Evolutionary conservation across 2,329 filamentous ascomycete genomes (phyloP).

Genomic region (Clonostachys sp.): DNA sequence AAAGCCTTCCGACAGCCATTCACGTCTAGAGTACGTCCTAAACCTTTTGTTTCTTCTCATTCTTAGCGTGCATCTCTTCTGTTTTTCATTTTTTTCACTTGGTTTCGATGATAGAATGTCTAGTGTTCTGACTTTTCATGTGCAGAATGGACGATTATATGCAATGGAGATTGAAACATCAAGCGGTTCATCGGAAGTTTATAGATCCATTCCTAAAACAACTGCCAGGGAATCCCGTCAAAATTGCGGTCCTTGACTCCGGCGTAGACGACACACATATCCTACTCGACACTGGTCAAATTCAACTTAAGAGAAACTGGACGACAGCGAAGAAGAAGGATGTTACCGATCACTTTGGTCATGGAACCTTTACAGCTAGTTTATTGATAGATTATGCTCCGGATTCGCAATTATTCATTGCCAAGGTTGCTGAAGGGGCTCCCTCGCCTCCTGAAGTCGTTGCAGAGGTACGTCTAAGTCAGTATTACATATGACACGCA

Average conservation of each 20-base stretch:
- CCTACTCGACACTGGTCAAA: background rate
- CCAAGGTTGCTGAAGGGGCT: slow-evolving; percentile 3
- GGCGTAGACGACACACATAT: slow-evolving; percentile 4
- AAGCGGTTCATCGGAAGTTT: slow-evolving; percentile 1
- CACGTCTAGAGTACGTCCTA: background rate
- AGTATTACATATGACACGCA: background rate
- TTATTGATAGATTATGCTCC: slow-evolving; percentile 5
- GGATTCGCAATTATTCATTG: slow-evolving; percentile 3
- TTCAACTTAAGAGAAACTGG: slow-evolving; percentile 2
- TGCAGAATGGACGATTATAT: background rate
- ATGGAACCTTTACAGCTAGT: slow-evolving; percentile 4
- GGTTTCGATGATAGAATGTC: no score
- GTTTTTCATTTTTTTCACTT: no score
- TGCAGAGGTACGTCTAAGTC: background rate
- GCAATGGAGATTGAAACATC: slow-evolving; percentile 1
- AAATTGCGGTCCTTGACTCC: slow-evolving; percentile 4
- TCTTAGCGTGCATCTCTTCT: no score
- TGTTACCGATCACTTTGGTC: slow-evolving; percentile 1
- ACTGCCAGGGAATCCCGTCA: background rate
- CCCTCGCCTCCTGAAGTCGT: background rate
- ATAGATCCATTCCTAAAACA: background rate
- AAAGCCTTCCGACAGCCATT: background rate
- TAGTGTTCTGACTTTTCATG: background rate
- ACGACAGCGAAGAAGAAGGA: background rate
- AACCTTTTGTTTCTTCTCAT: no score